Conservation (phyloP, 805 yeast genomes). For the Metschnikowia lachancei region DNA sequence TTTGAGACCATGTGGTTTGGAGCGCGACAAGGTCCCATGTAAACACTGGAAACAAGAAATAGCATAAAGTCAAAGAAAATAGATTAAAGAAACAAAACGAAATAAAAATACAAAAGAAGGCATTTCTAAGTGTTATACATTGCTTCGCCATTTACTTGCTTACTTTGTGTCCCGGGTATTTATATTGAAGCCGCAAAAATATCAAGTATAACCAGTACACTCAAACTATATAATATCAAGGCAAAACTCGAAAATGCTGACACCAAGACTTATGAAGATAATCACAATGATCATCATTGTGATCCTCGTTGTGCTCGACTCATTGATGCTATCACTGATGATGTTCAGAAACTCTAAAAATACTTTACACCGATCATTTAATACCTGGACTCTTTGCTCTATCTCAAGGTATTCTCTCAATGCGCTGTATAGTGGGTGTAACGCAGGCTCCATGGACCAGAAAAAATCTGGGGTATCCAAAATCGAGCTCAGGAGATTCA, state of each 20-base stretch:
- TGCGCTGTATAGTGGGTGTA: slow-evolving; percentile 88
- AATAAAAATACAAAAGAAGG: neutral
- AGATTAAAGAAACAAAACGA: neutral
- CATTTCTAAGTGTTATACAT: no score
- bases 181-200: neutral
- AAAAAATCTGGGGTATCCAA: slow-evolving; percentile 94
- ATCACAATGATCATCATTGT: slow-evolving; percentile 87
- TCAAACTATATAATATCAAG: slow-evolving; percentile 42
- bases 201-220: slow-evolving; percentile 6
- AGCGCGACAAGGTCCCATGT: neutral
- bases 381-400: slow-evolving; percentile 89
- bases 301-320: slow-evolving; percentile 84
- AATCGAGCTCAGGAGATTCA: slow-evolving; percentile 84
- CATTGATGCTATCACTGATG: slow-evolving; percentile 91
- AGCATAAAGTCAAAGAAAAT: no score
- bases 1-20: neutral
- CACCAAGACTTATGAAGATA: slow-evolving; percentile 72
- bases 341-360: slow-evolving; percentile 91
- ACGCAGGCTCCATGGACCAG: slow-evolving; percentile 93
- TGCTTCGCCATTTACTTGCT: no score
- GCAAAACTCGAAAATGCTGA: slow-evolving; percentile 68
- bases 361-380: slow-evolving; percentile 91
- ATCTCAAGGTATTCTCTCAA: slow-evolving; percentile 90
- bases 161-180: no score
- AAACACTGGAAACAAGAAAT: neutral